phyloP scores from a whole-genome alignment of 164 flowering plant species.

The Paratinospora sagittata region DNA sequence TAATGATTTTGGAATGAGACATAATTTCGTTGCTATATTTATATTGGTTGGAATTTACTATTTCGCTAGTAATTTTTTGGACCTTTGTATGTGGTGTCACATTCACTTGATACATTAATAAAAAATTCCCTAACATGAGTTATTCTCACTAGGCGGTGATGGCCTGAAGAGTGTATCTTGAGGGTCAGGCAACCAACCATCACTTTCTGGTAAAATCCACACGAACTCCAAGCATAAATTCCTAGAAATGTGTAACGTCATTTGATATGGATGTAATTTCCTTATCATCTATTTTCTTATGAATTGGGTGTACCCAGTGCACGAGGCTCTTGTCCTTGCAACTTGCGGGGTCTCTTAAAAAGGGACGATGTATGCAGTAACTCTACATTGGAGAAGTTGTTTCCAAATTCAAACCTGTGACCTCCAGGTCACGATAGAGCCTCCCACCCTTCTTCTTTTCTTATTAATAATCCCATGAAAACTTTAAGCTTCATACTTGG shows the following conservation, averaged over 20 bases:
- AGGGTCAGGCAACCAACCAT: constrained; percentile 1
- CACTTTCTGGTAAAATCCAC: neutral
- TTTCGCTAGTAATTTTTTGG: neutral
- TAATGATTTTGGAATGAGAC: neutral
- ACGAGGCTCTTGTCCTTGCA: no score
- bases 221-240: neutral
- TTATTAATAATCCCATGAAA: neutral
- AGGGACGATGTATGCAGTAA: no score
- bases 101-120: neutral
- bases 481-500: neutral
- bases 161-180: constrained; percentile 1
- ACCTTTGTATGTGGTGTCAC: neutral
- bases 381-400: no score
- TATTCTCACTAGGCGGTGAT: neutral
- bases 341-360: no score
- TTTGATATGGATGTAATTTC: neutral
- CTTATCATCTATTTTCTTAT: neutral
- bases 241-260: neutral
- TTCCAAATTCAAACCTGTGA: no score
- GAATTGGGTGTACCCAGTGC: neutral
- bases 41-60: no score
- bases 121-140: neutral
- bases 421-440: no score
- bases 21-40: neutral
- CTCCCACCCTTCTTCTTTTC: no score